Percentiles rank a stretch among this genome's conserved stretches.
phyloP scores from a whole-genome alignment of 2,329 filamentous ascomycete genomes.

The Xylaria sp. region DNA sequence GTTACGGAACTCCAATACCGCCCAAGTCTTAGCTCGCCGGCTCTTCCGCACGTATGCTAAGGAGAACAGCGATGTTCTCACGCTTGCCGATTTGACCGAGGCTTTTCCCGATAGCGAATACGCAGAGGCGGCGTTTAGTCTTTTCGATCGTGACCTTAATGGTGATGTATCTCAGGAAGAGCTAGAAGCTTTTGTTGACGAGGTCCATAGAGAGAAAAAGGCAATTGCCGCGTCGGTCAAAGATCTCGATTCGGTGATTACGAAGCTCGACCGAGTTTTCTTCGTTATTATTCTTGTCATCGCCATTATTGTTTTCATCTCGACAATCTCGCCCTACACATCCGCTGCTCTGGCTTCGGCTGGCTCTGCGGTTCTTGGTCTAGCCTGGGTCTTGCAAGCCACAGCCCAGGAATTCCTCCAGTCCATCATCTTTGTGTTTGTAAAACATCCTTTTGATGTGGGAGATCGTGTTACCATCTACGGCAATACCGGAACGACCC shows the following conservation, averaged over 20 bases:
- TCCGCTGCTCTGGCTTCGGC: conserved; percentile 88
- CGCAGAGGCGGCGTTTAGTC: conserved; percentile 83
- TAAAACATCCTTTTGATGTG: conserved; percentile 97
- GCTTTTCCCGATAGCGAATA: conserved; percentile 86
- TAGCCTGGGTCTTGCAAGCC: conserved; percentile 91
- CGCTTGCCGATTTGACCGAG: conserved; percentile 75
- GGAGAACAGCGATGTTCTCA: conserved; percentile 77
- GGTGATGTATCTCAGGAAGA: conserved; percentile 97
- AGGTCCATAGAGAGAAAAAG: conserved; percentile 93
- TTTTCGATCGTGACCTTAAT: conserved; percentile 97
- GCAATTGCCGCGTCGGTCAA: conserved; percentile 94
- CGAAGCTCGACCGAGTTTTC: conserved; percentile 87
- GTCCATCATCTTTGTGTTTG: conserved; percentile 92
- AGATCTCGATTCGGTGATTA: conserved; percentile 91
- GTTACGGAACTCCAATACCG: conserved; percentile 71
- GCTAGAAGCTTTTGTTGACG: conserved; percentile 88
- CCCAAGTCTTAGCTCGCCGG: conserved; percentile 84
- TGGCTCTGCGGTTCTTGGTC: conserved; percentile 83
- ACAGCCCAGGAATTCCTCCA: conserved; percentile 95
- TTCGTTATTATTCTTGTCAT: conserved; percentile 85
- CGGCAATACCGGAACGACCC: conserved; percentile 79
- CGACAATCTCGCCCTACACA: conserved; percentile 88
- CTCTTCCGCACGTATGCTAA: conserved; percentile 85
- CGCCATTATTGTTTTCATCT: conserved; percentile 83
- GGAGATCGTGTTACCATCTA: conserved; percentile 93